Base-by-base conservation (phyloP, 352 stramenopile species). In the Nothophytophthora sp. region DNA sequence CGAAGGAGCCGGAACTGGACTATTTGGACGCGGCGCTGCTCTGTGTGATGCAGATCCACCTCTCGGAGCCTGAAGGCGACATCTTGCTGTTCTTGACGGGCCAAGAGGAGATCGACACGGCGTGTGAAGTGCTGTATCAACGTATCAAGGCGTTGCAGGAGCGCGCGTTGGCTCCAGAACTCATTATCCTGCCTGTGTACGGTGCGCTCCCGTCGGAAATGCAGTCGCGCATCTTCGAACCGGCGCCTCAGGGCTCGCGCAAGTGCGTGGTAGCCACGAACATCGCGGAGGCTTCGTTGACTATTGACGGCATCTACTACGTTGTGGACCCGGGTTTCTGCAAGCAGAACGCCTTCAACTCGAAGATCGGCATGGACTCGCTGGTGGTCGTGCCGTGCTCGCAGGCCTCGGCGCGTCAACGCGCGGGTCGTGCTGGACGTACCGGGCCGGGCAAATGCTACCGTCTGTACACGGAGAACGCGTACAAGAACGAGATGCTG, bases 191-290 rank as follows among this genome's bases (percentile, higher is more conserved):
- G 0, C 97, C 98, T 7, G 96, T 99, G 4, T 99, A 99, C 64
- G 97, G 95, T 45, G 91, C 97, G 0, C 74, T 99, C 27, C 97
- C 97, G 33, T 98, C 93, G 1, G 97, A 99, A 72, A 99, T 99
- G 95, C 98, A 99, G 73, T 98, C 92, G 11, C 86, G 95, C 6
- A 99, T 99, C 56, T 99, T 99, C 60, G 96, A 99, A 69, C 97
- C 96, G 10, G 95, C 97, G 32, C 95, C 95, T 0, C 84, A 89
- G 47, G 96, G 96, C 20, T 90, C 93, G 2, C 92, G 98, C 34
- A 99, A 99, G 72, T 98, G 95, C 66, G 93, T 99, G 0, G 90
- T 99, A 9, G 97, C 98, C 0, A 99, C 98, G 7, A 99, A 99
- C 75, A 99, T 99, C 64, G 98, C 98, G 1, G 98, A 99, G 73